Base-by-base conservation (phyloP, 2,329 filamentous ascomycete species). In the Sarocladium strictum region DNA sequence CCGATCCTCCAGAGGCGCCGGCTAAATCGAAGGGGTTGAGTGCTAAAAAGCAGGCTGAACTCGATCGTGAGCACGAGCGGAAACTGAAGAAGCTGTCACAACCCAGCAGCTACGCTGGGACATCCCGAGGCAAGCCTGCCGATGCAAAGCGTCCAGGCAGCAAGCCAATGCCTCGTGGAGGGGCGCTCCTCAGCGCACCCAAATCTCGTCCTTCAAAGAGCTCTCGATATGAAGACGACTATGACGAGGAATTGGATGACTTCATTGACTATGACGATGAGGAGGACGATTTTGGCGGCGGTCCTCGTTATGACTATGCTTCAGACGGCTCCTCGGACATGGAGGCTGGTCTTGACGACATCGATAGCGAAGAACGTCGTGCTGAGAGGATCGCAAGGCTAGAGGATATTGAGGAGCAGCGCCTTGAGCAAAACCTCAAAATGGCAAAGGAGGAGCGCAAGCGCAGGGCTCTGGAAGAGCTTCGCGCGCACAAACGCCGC, bases 321-420 rank as follows among this genome's bases (percentile, higher is more conserved):
- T 85, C 83, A 1, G 86, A 87, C 54, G 82, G 67, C 5, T 87
- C 85, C 4, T 89, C 86, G 5, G 88, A 90, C 62, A 91, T 91
- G 86, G 87, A 91, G 67, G 89, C 86, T 2, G 87, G 86, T 32
- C 67, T 86, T 35, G 85, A 85, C 57, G 87, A 91, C 61, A 81
- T 92, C 53, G 86, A 90, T 57, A 73, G 78, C 33, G 89, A 93
- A 66, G 89, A 93, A 66, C 72, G 76, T 47, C 65, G 72, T 51
- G 86, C 87, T 2, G 79, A 85, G 57, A 69, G 73, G 27, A 75
- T 78, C 54, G 89, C 87, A 23, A 80, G 80, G 43, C 77, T 78
- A 47, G 89, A 92, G 65, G 89, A 92, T 61, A 74, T 79, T 17
- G 74, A 81, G 60, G 83, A 87, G 56, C 72, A 87, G 61, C 76